phyloP scores from a whole-genome alignment of 2,329 filamentous ascomycete species.

The Beauveria sp. region DNA sequence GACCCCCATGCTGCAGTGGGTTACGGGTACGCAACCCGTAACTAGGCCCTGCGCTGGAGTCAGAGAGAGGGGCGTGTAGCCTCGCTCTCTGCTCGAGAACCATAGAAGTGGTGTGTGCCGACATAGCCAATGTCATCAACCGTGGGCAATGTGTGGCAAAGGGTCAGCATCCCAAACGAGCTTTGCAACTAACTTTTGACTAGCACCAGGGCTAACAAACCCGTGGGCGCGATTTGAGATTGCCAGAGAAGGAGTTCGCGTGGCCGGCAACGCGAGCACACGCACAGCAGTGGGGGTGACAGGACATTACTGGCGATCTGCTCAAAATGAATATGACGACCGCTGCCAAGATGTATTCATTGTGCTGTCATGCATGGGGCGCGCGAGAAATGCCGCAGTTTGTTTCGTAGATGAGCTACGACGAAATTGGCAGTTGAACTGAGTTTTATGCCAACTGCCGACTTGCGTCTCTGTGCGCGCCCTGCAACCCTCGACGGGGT shows the following conservation, averaged over 20 bases:
- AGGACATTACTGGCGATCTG: neutral
- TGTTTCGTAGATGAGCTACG: neutral
- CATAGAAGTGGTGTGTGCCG: neutral
- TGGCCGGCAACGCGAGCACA: neutral
- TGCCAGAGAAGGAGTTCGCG: neutral
- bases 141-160: neutral
- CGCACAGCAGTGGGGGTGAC: neutral
- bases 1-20: neutral
- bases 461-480: neutral
- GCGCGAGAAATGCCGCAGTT: constrained; percentile 1
- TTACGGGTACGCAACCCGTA: constrained; percentile 1
- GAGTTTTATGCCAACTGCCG: constrained; percentile 1
- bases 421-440: constrained; percentile 1
- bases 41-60: neutral
- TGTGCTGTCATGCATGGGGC: neutral
- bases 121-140: neutral
- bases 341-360: constrained; percentile 1
- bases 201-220: neutral
- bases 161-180: constrained; percentile 1
- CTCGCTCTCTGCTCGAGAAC: neutral
- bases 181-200: neutral
- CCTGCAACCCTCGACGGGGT: neutral
- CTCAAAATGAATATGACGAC: neutral
- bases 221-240: neutral
- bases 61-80: neutral